These are phyloP conservation scores for Annulohypoxylon maeteangense DNA, from an alignment of 495 filamentous ascomycete species.

Conservation along the genomic window DNA sequence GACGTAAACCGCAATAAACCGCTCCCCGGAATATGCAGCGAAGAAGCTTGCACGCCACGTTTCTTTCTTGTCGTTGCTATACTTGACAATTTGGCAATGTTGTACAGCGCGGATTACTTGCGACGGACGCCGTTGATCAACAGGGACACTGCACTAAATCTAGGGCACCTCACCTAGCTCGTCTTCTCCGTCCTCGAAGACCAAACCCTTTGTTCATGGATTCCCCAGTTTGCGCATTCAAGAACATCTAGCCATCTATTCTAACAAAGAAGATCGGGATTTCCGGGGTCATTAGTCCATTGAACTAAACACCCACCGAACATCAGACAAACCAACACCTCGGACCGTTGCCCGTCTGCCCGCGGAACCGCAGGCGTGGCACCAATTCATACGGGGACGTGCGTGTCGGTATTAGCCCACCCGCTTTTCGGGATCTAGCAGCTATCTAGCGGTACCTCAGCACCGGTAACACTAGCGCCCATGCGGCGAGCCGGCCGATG, in stretches of 20 bases:
- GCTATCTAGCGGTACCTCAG: constrained; percentile 1
- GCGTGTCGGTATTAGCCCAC: neutral
- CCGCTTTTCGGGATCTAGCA: neutral
- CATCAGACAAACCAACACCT: neutral
- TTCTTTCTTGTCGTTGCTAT: neutral
- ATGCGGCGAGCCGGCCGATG: constrained; percentile 8
- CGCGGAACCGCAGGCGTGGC: neutral
- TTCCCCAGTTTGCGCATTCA: neutral
- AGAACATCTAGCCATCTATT: neutral
- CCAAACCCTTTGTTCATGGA: neutral
- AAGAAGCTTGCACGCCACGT: constrained; percentile 35
- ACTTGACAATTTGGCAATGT: neutral
- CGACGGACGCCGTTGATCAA: neutral
- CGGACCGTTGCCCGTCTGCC: neutral
- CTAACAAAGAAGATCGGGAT: neutral
- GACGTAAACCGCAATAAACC: constrained; percentile 11
- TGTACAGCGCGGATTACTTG: neutral
- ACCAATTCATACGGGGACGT: neutral
- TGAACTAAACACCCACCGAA: too few relatives aligned
- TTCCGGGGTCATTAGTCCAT: too few relatives aligned
- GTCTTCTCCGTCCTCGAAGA: neutral
- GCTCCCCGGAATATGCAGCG: constrained; percentile 11
- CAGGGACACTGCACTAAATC: neutral
- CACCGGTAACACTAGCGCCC: neutral
- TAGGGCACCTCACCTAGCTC: neutral